Conservation (phyloP, 345 rosid species). For the rapeseed (Brassica napus) region DNA sequence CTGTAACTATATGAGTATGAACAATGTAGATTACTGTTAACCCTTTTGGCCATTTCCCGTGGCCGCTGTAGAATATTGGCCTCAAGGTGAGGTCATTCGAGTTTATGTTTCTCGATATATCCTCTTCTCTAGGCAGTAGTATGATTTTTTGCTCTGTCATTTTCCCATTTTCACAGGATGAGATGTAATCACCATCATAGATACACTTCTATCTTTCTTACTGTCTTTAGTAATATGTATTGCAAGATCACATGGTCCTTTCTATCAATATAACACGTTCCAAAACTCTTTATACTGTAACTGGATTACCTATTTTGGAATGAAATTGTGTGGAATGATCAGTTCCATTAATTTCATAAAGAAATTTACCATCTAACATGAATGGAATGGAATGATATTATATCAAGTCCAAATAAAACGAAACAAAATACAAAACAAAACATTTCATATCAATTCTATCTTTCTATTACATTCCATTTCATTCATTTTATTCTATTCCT, state of each 20-base stretch:
- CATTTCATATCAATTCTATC: too few species aligned
- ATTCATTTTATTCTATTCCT: too few species aligned
- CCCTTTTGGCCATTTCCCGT: slow-evolving; percentile 18
- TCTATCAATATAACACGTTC: slow-evolving; percentile 30
- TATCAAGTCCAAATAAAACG: too few species aligned
- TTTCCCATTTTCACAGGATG: slow-evolving; percentile 21
- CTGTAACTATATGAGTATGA: slow-evolving; percentile 18
- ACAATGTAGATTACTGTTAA: slow-evolving; percentile 26
- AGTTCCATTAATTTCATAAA: too few species aligned
- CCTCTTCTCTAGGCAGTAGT: not conserved
- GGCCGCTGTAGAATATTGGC: not conserved
- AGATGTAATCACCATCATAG: slow-evolving; percentile 24
- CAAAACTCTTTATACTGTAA: not conserved
- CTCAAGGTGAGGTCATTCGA: not conserved
- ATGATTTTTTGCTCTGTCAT: not conserved
- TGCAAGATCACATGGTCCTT: slow-evolving; percentile 10
- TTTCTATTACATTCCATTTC: too few species aligned
- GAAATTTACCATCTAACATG: too few species aligned
- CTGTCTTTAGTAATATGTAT: slow-evolving; percentile 5
- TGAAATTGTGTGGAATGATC: too few species aligned
- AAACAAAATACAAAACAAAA: too few species aligned
- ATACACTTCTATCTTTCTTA: not conserved
- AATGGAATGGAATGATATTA: too few species aligned
- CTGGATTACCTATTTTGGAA: too few species aligned
- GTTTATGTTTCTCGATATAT: not conserved